phyloP scores from a whole-genome alignment of 2,329 filamentous ascomycete genomes.

The Colletotrichum orbiculare region DNA sequence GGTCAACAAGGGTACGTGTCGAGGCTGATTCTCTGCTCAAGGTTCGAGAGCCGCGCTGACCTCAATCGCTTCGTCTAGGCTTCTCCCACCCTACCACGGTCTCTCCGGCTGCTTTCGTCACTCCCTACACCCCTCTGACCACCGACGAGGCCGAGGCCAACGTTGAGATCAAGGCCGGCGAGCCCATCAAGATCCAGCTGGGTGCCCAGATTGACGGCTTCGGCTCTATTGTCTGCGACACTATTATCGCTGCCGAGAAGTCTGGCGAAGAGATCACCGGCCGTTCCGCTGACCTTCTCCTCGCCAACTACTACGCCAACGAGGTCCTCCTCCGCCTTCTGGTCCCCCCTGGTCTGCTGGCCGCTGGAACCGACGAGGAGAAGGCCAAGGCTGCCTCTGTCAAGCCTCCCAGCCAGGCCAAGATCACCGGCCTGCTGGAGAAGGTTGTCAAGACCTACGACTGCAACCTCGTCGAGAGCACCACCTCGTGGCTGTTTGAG shows the following conservation, averaged over 20 bases:
- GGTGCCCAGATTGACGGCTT: slow-evolving; percentile 98
- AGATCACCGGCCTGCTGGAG: slow-evolving; percentile 89
- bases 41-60: slow-evolving; percentile 33
- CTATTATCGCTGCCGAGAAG: slow-evolving; percentile 78
- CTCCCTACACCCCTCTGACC: slow-evolving; percentile 92
- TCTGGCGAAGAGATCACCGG: slow-evolving; percentile 75
- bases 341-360: slow-evolving; percentile 87
- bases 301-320: slow-evolving; percentile 95
- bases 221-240: slow-evolving; percentile 95
- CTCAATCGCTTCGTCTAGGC: slow-evolving; percentile 59
- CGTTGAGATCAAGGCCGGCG: slow-evolving; percentile 81
- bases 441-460: slow-evolving; percentile 93
- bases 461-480: slow-evolving; percentile 95
- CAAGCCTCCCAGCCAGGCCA: slow-evolving; percentile 85
- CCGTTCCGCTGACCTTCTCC: slow-evolving; percentile 84
- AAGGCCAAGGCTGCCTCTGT: slow-evolving; percentile 88
- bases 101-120: slow-evolving; percentile 93
- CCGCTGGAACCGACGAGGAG: slow-evolving; percentile 89
- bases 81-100: slow-evolving; percentile 95
- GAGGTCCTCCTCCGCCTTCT: slow-evolving; percentile 92
- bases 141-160: slow-evolving; percentile 88
- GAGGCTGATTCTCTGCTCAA: slow-evolving; percentile 1
- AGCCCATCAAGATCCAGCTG: slow-evolving; percentile 97
- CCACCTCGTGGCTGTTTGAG: slow-evolving; percentile 95
- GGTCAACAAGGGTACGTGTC: slow-evolving; percentile 81